phyloP scores from a whole-genome alignment of 2,329 filamentous ascomycete genomes.

The Ascochyta pisi region DNA sequence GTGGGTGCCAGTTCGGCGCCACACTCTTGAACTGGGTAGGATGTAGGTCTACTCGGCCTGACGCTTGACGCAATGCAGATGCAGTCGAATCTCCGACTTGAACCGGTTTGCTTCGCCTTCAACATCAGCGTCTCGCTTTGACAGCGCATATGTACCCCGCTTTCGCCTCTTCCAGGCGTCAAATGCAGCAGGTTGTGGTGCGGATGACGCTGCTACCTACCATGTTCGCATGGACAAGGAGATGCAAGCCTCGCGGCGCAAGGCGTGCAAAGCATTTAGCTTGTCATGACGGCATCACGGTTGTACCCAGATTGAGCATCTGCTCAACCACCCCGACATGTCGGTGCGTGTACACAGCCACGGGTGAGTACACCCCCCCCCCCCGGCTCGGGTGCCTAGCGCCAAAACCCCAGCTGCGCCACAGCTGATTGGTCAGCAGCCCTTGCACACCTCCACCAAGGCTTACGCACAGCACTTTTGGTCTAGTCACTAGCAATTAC shows the following conservation, averaged over 20 bases:
- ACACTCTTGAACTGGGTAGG: not conserved
- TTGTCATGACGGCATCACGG: slow-evolving; percentile 8
- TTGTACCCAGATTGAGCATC: not conserved
- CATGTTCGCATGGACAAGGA: not conserved
- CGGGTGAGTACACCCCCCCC: too few relatives aligned
- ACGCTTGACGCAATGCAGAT: slow-evolving; percentile 13
- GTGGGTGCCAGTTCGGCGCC: not conserved
- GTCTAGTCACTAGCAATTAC: too few relatives aligned
- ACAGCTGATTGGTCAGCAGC: too few relatives aligned
- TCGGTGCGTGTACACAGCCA: not conserved
- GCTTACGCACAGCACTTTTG: too few relatives aligned
- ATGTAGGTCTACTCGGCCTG: not conserved
- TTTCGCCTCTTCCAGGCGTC: slow-evolving; percentile 2
- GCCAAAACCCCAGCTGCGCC: too few relatives aligned
- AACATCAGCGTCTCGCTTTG: not conserved
- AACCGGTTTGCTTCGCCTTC: slow-evolving; percentile 1
- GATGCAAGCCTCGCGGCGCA: slow-evolving; percentile 6
- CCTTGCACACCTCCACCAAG: too few relatives aligned
- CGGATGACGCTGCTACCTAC: slow-evolving; percentile 6
- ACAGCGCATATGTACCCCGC: slow-evolving; percentile 11
- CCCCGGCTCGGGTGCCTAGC: too few relatives aligned
- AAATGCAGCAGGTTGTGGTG: slow-evolving; percentile 1
- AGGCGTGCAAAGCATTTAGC: not conserved
- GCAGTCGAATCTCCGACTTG: not conserved
- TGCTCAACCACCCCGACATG: not conserved